Evolutionary conservation across 257 asterid genomes (phyloP).

Genomic region (Solanum paucissectum): DNA sequence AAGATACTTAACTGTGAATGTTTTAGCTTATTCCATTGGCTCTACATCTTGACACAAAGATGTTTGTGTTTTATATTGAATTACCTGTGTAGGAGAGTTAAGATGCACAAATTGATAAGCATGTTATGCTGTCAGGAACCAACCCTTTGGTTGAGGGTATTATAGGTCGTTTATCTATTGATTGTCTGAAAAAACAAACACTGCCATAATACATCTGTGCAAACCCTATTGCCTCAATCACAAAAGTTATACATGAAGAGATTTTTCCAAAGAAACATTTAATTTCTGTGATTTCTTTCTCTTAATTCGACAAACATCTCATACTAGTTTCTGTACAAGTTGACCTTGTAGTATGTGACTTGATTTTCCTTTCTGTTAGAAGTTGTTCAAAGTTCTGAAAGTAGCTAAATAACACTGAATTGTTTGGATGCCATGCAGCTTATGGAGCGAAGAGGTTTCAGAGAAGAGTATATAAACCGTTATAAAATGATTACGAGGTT

Average conservation of each 20-base stretch:
- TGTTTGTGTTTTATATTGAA: not conserved
- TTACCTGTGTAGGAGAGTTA: not conserved
- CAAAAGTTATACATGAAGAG: not conserved
- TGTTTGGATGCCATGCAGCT: slow-evolving; percentile 41
- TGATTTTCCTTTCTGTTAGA: not conserved
- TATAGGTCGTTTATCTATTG: not conserved
- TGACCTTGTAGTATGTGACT: not conserved
- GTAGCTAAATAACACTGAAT: not conserved
- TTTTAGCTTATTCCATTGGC: not conserved
- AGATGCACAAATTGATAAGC: not conserved
- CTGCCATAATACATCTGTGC: not conserved
- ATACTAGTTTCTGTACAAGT: not conserved
- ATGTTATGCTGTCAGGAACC: not conserved
- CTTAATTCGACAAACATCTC: not conserved
- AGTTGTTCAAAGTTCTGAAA: not conserved
- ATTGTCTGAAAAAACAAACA: not conserved
- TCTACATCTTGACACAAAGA: not conserved
- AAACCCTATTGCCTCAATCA: not conserved
- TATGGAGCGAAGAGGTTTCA: slow-evolving; percentile 95
- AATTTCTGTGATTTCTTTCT: not conserved
- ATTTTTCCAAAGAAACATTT: not conserved
- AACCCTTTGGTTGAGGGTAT: not conserved
- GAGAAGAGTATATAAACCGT: slow-evolving; percentile 87
- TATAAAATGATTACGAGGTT: slow-evolving; percentile 98
- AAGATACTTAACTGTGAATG: not conserved